Conservation (phyloP, 768 basidiomycete species). For the Pulveroboletus sp. region DNA sequence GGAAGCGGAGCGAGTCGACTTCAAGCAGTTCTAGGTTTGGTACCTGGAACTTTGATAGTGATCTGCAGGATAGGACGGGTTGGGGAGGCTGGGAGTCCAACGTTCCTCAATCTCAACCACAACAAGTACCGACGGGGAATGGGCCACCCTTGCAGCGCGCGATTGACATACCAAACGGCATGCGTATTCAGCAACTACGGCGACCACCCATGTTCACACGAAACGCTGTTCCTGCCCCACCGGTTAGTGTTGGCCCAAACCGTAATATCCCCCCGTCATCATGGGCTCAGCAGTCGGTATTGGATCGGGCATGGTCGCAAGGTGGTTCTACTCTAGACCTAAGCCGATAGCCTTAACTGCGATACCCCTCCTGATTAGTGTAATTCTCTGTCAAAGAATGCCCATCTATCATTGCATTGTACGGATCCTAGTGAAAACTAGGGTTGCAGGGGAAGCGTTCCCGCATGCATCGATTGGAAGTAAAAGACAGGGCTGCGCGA, state of each 20-base stretch:
- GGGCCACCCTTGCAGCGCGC: constrained; percentile 40
- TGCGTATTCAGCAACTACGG: constrained; percentile 50
- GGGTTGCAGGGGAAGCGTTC: neutral
- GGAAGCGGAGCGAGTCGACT: constrained; percentile 26
- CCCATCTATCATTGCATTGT: constrained; percentile 18
- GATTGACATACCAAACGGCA: constrained; percentile 48
- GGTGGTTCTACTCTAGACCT: constrained; percentile 37
- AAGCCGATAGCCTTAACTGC: constrained; percentile 26
- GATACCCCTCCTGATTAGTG: constrained; percentile 2
- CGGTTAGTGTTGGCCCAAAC: constrained; percentile 32
- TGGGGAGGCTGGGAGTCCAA: constrained; percentile 30
- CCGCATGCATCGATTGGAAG: no score
- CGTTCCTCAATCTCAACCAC: constrained; percentile 27
- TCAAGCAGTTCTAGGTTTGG: constrained; percentile 20
- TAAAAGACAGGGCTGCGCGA: constrained; percentile 3
- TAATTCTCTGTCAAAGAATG: neutral
- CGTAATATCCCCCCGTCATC: constrained; percentile 39
- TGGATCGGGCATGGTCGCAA: constrained; percentile 44
- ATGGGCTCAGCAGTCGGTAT: constrained; percentile 34
- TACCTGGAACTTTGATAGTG: constrained; percentile 30
- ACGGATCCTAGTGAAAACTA: neutral
- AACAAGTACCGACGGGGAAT: constrained; percentile 20
- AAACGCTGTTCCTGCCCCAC: constrained; percentile 32
- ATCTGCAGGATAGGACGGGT: constrained; percentile 19
- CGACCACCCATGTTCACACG: constrained; percentile 53